Percentiles rank a stretch among this genome's conserved stretches.
These are phyloP conservation scores for Trichoderma hamatum DNA, from an alignment of 2,329 filamentous ascomycete genomes.

Conservation along the genomic window DNA sequence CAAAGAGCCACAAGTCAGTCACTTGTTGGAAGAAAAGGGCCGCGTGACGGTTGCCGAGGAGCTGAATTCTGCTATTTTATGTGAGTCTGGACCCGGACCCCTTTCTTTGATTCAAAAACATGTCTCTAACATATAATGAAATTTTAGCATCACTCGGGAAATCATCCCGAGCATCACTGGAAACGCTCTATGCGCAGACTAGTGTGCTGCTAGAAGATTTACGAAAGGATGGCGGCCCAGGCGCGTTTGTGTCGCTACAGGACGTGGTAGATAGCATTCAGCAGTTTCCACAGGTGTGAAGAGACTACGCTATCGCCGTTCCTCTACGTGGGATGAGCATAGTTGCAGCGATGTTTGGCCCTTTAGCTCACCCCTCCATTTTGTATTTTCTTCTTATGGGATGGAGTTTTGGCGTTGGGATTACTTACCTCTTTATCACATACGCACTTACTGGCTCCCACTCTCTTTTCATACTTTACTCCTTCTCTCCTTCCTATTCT, in stretches of 20 bases:
- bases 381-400: background rate
- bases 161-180: conserved; percentile 81
- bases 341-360: background rate
- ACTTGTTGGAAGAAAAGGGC: conserved; percentile 75
- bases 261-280: conserved; percentile 53
- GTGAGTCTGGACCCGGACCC: conserved; percentile 54
- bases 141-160: conserved; percentile 81
- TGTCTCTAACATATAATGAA: conserved; percentile 30
- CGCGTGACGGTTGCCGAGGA: conserved; percentile 85
- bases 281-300: conserved; percentile 37
- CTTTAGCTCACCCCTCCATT: background rate
- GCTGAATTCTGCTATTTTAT: conserved; percentile 87
- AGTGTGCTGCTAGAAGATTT: conserved; percentile 83
- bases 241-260: conserved; percentile 73
- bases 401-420: background rate
- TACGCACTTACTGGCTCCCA: background rate
- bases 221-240: conserved; percentile 75
- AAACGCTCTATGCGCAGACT: conserved; percentile 84
- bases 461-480: background rate
- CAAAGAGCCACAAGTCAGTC: conserved; percentile 71
- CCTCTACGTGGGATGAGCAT: background rate
- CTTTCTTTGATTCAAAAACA: background rate
- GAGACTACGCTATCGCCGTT: conserved; percentile 4
- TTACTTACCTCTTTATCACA: background rate
- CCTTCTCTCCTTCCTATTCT: too few species aligned